Evolutionary conservation across 495 filamentous ascomycete species (phyloP).

Genomic region (Penicillium silybi): DNA sequence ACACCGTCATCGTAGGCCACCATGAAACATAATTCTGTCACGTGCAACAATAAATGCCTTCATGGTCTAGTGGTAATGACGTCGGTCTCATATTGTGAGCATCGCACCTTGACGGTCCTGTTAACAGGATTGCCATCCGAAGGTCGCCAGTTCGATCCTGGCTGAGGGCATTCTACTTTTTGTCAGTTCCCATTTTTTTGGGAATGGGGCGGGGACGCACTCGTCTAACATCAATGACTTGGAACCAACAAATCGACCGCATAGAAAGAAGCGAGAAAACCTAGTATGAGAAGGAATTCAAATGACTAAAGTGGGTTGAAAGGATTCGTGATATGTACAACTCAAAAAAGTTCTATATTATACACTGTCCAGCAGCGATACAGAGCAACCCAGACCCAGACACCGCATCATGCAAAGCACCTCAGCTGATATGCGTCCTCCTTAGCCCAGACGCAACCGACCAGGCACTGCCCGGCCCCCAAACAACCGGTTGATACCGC

Average conservation of each 20-base stretch:
- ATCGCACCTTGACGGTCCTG: conserved; percentile 16
- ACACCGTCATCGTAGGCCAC: too few relatives aligned
- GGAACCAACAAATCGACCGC: too few relatives aligned
- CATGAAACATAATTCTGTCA: neutral
- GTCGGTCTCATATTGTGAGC: conserved; percentile 22
- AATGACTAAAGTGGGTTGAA: too few relatives aligned
- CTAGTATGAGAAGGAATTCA: too few relatives aligned
- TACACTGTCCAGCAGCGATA: conserved; percentile 25
- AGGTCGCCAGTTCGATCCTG: conserved; percentile 28
- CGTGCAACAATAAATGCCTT: conserved; percentile 8
- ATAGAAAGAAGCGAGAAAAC: neutral
- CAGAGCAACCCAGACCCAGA: conserved; percentile 20
- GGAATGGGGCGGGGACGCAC: neutral
- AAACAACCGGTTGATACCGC: conserved; percentile 49
- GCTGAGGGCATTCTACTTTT: conserved; percentile 16
- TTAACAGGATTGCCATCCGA: conserved; percentile 22
- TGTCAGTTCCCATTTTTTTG: neutral
- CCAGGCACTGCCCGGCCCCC: conserved; percentile 52
- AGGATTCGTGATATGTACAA: conserved; percentile 20
- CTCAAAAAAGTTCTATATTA: conserved; percentile 12
- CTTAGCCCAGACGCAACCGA: conserved; percentile 36
- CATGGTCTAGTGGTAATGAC: conserved; percentile 27
- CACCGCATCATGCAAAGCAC: conserved; percentile 17
- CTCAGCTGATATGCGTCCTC: too few relatives aligned
- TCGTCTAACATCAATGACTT: neutral